A percentile compares a stretch with the other conserved stretches of the same genome.
Evolutionary conservation across 164 flowering plant species (phyloP).

Genomic region (Aristolochia fimbriata): DNA sequence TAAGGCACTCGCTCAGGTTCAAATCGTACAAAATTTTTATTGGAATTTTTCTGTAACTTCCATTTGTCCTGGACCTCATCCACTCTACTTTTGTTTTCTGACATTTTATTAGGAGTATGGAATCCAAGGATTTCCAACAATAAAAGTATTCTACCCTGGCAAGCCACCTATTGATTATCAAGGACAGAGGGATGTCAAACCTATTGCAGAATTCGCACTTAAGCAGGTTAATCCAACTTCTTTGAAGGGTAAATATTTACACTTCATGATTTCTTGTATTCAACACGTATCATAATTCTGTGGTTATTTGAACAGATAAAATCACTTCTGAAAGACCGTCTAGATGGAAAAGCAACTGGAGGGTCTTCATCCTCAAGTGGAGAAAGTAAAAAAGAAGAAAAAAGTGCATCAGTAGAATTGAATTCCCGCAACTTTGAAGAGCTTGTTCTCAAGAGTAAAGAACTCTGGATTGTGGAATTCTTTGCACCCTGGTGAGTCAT

Average conservation of each 20-base stretch:
- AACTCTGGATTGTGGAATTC: slow-evolving; percentile 94
- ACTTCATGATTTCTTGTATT: not conserved
- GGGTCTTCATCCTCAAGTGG: slow-evolving; percentile 36
- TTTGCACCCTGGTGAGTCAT: slow-evolving; percentile 89
- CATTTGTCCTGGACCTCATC: not conserved
- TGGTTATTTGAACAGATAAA: slow-evolving; percentile 45
- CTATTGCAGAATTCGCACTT: slow-evolving; percentile 76
- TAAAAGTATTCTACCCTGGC: slow-evolving; percentile 88
- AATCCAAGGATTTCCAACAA: slow-evolving; percentile 88
- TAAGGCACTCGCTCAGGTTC: slow-evolving; percentile 86
- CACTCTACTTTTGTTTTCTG: not conserved
- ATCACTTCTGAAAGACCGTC: slow-evolving; percentile 68
- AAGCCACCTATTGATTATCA: slow-evolving; percentile 88
- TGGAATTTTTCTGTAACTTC: not conserved
- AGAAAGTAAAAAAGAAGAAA: slow-evolving; percentile 54
- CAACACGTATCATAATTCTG: not conserved
- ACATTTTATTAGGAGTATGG: slow-evolving; percentile 63
- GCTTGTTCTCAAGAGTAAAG: slow-evolving; percentile 77
- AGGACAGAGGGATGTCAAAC: slow-evolving; percentile 93
- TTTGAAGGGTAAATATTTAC: not conserved
- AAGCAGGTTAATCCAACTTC: slow-evolving; percentile 48
- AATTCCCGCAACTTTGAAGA: slow-evolving; percentile 83
- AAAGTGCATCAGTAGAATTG: slow-evolving; percentile 70
- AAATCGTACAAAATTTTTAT: not conserved
- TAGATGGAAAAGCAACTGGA: slow-evolving; percentile 64